Conservation (phyloP, 345 rosid species). For the Ceriops zippeliana region DNA sequence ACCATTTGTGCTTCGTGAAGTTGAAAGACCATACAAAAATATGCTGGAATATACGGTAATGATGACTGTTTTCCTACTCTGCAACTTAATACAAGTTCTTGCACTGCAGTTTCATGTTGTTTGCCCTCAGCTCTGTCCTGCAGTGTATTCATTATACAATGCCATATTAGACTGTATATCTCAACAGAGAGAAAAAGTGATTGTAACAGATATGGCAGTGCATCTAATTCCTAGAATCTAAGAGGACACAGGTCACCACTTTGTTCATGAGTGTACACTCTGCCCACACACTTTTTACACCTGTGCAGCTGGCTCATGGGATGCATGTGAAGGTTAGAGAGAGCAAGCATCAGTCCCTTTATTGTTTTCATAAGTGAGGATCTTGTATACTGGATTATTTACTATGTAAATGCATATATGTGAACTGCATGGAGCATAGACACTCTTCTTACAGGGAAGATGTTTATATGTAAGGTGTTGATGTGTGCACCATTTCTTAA, state of each 20-base stretch:
- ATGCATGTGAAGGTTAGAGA: no score
- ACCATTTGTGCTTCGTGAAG: slow-evolving; percentile 98
- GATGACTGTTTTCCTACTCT: not conserved
- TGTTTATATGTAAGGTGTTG: not conserved
- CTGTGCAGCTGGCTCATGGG: not conserved
- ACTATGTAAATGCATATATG: not conserved
- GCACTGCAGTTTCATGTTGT: slow-evolving; percentile 7
- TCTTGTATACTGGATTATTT: not conserved
- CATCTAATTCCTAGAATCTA: not conserved
- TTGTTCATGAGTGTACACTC: no score
- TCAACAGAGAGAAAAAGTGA: not conserved
- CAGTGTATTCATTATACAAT: not conserved
- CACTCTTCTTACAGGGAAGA: not conserved
- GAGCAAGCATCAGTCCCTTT: no score
- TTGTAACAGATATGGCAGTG: not conserved
- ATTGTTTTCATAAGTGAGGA: not conserved
- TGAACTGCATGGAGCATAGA: no score
- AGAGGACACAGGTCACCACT: no score
- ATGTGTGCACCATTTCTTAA: not conserved
- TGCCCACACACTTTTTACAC: no score
- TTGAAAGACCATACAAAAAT: slow-evolving; percentile 92
- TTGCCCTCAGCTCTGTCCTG: not conserved
- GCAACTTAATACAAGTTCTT: slow-evolving; percentile 3
- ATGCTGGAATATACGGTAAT: slow-evolving; percentile 94
- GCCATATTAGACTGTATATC: not conserved